phyloP scores from a whole-genome alignment of 192 early-diverging fungal species.

The Rhizoclosmatium sp. region DNA sequence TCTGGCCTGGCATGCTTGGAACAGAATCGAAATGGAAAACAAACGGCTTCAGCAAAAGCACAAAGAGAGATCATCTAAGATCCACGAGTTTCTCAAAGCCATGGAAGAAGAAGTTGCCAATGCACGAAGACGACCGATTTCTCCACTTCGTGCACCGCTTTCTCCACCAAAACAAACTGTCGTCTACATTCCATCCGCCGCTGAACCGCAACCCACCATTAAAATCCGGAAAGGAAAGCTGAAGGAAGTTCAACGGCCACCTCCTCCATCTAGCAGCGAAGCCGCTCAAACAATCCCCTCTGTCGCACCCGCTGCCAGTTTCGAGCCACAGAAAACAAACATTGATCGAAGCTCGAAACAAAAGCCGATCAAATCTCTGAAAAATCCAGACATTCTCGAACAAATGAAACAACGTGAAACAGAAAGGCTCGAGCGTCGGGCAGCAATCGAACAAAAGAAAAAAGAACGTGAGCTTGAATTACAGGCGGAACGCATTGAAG shows the following conservation, averaged over 20 bases:
- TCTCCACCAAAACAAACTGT: neutral
- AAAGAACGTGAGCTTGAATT: neutral
- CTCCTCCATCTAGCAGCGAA: neutral
- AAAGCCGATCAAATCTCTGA: constrained; percentile 21
- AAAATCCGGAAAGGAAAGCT: constrained; percentile 11
- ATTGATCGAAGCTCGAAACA: neutral
- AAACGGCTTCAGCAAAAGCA: constrained; percentile 7
- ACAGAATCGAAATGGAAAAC: constrained; percentile 22
- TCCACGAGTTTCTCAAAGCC: constrained; percentile 13
- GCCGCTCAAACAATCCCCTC: neutral
- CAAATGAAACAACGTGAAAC: constrained; percentile 21
- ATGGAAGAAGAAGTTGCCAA: constrained; percentile 12
- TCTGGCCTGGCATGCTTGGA: constrained; percentile 17
- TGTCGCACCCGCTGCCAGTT: neutral
- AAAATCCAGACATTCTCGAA: constrained; percentile 10
- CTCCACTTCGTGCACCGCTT: neutral
- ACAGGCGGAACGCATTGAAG: neutral
- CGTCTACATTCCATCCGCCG: neutral
- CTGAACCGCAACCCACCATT: neutral
- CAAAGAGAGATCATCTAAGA: constrained; percentile 11
- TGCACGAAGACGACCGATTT: neutral
- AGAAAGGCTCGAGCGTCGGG: constrained; percentile 10
- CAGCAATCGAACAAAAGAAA: constrained; percentile 9
- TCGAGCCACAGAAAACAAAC: neutral
- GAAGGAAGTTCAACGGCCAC: neutral